Evolutionary conservation across 1,139 yeast genomes (phyloP).

Genomic region (Wickerhamomyces sp.): DNA sequence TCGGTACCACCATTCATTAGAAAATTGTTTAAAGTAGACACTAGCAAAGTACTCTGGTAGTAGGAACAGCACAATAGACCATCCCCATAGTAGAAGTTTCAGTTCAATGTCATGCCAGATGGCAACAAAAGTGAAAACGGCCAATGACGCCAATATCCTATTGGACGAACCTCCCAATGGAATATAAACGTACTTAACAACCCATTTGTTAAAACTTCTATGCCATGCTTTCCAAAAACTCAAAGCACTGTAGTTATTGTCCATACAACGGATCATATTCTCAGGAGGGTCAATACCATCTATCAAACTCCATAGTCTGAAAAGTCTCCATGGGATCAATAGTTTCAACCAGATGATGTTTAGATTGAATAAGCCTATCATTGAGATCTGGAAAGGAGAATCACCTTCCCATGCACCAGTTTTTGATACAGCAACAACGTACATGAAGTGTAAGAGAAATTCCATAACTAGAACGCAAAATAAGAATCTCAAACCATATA

Average conservation of each 20-base stretch:
- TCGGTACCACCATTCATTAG: constrained; percentile 63
- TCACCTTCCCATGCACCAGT: constrained; percentile 88
- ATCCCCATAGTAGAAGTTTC: constrained; percentile 87
- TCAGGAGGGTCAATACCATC: constrained; percentile 97
- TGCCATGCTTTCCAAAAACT: constrained; percentile 99
- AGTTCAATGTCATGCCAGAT: constrained; percentile 97
- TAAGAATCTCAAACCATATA: constrained; percentile 62
- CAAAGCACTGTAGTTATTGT: constrained; percentile 85
- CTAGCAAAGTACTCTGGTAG: constrained; percentile 84
- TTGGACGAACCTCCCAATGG: constrained; percentile 82
- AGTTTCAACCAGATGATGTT: constrained; percentile 90
- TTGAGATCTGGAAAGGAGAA: constrained; percentile 87
- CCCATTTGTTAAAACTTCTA: constrained; percentile 88
- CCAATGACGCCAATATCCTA: constrained; percentile 66
- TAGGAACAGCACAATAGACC: constrained; percentile 83
- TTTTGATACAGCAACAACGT: constrained; percentile 85
- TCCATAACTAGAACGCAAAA: constrained; percentile 87
- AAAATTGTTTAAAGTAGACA: constrained; percentile 32
- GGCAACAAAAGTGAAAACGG: constrained; percentile 96
- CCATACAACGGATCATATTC: constrained; percentile 95
- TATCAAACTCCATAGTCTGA: constrained; percentile 84
- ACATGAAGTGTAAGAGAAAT: constrained; percentile 75
- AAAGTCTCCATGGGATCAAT: constrained; percentile 92
- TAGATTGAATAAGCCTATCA: constrained; percentile 89
- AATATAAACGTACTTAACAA: constrained; percentile 72